Percentiles rank a stretch among this genome's conserved stretches.
Evolutionary conservation across 495 filamentous ascomycete genomes (phyloP).

Genomic region (Pyronema domesticum): DNA sequence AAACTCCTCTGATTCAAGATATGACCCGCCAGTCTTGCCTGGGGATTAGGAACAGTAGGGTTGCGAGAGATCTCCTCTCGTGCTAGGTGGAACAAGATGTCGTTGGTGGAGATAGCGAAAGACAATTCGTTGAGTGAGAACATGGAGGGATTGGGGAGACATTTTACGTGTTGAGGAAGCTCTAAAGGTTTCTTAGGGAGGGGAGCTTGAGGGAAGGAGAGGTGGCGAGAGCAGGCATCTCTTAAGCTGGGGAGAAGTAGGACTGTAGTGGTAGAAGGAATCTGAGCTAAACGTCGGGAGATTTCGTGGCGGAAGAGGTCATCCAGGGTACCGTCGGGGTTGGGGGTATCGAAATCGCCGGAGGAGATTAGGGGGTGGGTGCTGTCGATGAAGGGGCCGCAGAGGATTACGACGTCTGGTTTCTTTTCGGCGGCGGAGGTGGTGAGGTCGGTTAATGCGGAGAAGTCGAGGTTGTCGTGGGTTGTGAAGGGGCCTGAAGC

Average conservation of each 20-base stretch:
- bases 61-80: conserved; percentile 54
- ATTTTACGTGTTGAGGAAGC: conserved; percentile 39
- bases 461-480: conserved; percentile 77
- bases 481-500: conserved; percentile 80
- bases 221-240: conserved; percentile 67
- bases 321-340: conserved; percentile 48
- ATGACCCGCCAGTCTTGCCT: conserved; percentile 50
- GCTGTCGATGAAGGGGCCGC: conserved; percentile 75
- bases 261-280: conserved; percentile 29
- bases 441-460: conserved; percentile 66
- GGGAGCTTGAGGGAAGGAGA: conserved; percentile 78
- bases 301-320: conserved; percentile 72
- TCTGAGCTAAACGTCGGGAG: conserved; percentile 24
- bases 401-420: conserved; percentile 63
- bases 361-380: conserved; percentile 78
- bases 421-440: conserved; percentile 51
- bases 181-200: conserved; percentile 53
- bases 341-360: conserved; percentile 76
- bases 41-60: conserved; percentile 34
- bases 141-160: conserved; percentile 77
- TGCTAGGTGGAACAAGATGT: conserved; percentile 62
- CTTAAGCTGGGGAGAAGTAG: conserved; percentile 70
- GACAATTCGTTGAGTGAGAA: conserved; percentile 70
- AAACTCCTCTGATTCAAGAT: conserved; percentile 79
- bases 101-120: conserved; percentile 62